Evolutionary conservation across 2,329 filamentous ascomycete species (phyloP), one percentile per base, ranked within the genome.

Genomic region (Sporothrix inflata): DNA sequence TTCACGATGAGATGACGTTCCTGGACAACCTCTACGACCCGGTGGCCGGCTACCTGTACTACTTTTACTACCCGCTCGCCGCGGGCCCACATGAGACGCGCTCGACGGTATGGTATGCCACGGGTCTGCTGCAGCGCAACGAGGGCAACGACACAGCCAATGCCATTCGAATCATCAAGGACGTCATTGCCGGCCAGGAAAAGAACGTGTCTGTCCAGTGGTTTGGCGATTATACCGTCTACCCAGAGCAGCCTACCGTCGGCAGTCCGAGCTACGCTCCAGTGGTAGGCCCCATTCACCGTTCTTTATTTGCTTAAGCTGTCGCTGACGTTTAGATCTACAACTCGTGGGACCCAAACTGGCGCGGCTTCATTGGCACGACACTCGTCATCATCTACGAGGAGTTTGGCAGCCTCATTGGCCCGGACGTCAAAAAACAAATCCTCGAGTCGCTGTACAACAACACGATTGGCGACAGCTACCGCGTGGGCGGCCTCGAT

Each of bases 331-430:
- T 19, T 1, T 76, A 78, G 4, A 87, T 87, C 45, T 89, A 90
- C 76, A 83, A 84, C 71, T 84, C 85, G 0, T 90, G 87, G 86
- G 89, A 90, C 75, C 88, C 88, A 1, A 90, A 91, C 74, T 90
- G 88, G 88, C 82, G 89, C 67, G 88, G 88, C 0, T 90, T 91
- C 72, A 83, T 90, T 45, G 87, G 87, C 14, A 89, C 87, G 0
- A 84, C 87, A 0, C 83, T 90, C 16, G 84, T 90, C 34, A 80
- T 90, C 53, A 85, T 85, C 34, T 81, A 89, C 27, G 88, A 90
- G 76, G 88, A 90, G 74, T 90, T 87, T 70, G 78, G 82, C 0
- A 77, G 85, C 72, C 80, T 90, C 0, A 74, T 85, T 3, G 80
- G 78, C 68, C 74, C 78, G 68, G 67, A 76, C 3, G 81, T 81